Evolutionary conservation across 352 stramenopile species (phyloP).

Genomic region (Phytophthora capsici): DNA sequence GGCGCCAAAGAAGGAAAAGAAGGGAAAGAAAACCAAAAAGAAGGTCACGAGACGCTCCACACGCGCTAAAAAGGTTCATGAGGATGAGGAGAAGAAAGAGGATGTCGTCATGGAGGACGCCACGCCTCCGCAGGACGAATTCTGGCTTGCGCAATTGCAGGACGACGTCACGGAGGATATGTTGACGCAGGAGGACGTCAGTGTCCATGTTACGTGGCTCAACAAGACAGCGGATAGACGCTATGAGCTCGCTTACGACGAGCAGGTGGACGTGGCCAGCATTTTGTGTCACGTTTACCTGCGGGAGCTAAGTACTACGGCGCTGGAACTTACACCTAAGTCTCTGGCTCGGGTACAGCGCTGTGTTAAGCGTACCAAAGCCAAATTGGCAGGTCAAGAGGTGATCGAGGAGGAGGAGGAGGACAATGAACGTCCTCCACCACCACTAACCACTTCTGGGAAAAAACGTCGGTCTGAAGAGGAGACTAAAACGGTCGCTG

Average conservation of each 20-base stretch:
- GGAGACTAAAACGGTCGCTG: neutral
- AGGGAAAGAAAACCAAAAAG: slow-evolving; percentile 29
- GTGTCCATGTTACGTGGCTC: slow-evolving; percentile 71
- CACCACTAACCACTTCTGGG: slow-evolving; percentile 15
- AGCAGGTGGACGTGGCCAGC: slow-evolving; percentile 62
- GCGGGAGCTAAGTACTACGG: slow-evolving; percentile 41
- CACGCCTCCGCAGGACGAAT: slow-evolving; percentile 38
- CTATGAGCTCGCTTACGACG: slow-evolving; percentile 69
- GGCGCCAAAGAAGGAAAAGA: slow-evolving; percentile 24
- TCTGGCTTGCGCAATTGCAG: slow-evolving; percentile 75
- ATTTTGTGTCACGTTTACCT: slow-evolving; percentile 82
- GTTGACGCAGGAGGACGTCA: slow-evolving; percentile 50
- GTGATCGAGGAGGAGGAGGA: slow-evolving; percentile 27
- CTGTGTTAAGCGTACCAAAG: slow-evolving; percentile 46
- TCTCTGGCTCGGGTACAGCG: slow-evolving; percentile 61
- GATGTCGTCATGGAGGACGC: slow-evolving; percentile 19
- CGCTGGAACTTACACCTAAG: slow-evolving; percentile 69
- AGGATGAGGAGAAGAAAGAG: slow-evolving; percentile 9
- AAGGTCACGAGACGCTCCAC: slow-evolving; percentile 8
- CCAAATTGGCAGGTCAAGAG: slow-evolving; percentile 25
- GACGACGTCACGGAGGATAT: slow-evolving; percentile 84
- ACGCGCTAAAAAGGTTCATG: slow-evolving; percentile 1
- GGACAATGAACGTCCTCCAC: slow-evolving; percentile 67
- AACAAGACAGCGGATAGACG: slow-evolving; percentile 38
- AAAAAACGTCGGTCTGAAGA: slow-evolving; percentile 19